Conservation (phyloP, 805 yeast genomes). For the Yamadazyma sp. region DNA sequence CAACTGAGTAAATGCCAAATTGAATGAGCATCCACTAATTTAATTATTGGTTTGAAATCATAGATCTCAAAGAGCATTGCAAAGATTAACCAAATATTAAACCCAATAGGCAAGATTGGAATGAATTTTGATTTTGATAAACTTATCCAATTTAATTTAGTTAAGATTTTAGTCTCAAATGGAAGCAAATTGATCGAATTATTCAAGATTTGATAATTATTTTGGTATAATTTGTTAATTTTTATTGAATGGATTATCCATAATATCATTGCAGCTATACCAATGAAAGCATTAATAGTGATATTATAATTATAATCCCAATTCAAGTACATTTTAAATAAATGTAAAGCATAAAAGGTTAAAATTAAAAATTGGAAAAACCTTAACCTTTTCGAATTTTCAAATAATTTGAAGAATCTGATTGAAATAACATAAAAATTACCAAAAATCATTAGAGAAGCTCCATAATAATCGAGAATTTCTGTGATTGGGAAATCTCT, state of each 20-base stretch:
- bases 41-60: constrained; percentile 33
- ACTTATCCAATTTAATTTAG: constrained; percentile 23
- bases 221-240: constrained; percentile 15
- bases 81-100: constrained; percentile 29
- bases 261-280: constrained; percentile 24
- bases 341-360: constrained; percentile 23
- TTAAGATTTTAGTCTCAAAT: constrained; percentile 33
- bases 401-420: constrained; percentile 29
- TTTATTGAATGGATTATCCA: constrained; percentile 34
- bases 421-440: constrained; percentile 34
- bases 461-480: constrained; percentile 41
- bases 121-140: constrained; percentile 25
- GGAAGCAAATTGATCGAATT: constrained; percentile 39
- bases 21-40: constrained; percentile 75
- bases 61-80: constrained; percentile 33
- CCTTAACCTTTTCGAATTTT: constrained; percentile 12
- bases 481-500: constrained; percentile 38
- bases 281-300: constrained; percentile 28
- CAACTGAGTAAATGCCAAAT: constrained; percentile 91
- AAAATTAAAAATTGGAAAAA: constrained; percentile 19
- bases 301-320: constrained; percentile 43
- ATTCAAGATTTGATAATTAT: constrained; percentile 21
- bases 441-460: constrained; percentile 33
- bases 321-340: constrained; percentile 20
- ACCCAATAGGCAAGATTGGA: constrained; percentile 33